These are phyloP conservation scores for Leccinum arenicola DNA, from an alignment of 768 basidiomycete species.

Conservation along the genomic window DNA sequence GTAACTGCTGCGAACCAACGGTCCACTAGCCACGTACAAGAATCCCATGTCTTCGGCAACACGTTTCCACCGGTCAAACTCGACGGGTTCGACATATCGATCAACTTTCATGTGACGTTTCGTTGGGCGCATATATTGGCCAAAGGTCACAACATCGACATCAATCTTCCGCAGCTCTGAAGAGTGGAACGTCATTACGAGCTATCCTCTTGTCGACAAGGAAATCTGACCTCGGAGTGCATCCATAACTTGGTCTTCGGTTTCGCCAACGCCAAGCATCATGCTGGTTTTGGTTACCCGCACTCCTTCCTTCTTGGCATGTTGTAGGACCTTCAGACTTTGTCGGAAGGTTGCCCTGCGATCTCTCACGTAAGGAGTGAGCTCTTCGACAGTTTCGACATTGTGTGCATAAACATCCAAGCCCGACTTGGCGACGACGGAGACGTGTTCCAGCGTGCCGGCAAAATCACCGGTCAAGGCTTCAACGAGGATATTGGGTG, in stretches of 20 bases:
- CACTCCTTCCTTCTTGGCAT: conserved; percentile 81
- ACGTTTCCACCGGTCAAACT: conserved; percentile 90
- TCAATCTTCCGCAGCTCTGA: conserved; percentile 83
- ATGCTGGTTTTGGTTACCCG: conserved; percentile 96
- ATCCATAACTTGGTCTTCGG: conserved; percentile 74
- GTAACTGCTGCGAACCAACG: conserved; percentile 93
- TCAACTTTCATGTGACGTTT: conserved; percentile 99
- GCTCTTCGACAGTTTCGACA: conserved; percentile 90
- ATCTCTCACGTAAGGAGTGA: conserved; percentile 95
- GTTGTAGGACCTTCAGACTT: conserved; percentile 76
- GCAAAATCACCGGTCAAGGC: conserved; percentile 95
- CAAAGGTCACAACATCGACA: conserved; percentile 98
- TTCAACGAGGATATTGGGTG: conserved; percentile 94
- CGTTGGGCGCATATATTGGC: conserved; percentile 99
- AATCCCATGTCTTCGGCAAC: conserved; percentile 93
- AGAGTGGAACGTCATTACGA: background rate
- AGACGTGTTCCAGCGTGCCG: conserved; percentile 71
- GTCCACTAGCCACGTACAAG: conserved; percentile 95
- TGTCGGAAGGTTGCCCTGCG: conserved; percentile 88
- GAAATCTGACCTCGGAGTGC: conserved; percentile 70
- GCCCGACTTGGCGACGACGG: conserved; percentile 85
- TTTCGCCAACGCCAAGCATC: conserved; percentile 97
- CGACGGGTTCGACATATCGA: conserved; percentile 90
- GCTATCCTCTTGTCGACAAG: background rate
- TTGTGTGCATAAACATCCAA: conserved; percentile 99